These are phyloP conservation scores for Eimeria sp. DNA, from an alignment of 169 alveolate species.

Conservation along the genomic window DNA sequence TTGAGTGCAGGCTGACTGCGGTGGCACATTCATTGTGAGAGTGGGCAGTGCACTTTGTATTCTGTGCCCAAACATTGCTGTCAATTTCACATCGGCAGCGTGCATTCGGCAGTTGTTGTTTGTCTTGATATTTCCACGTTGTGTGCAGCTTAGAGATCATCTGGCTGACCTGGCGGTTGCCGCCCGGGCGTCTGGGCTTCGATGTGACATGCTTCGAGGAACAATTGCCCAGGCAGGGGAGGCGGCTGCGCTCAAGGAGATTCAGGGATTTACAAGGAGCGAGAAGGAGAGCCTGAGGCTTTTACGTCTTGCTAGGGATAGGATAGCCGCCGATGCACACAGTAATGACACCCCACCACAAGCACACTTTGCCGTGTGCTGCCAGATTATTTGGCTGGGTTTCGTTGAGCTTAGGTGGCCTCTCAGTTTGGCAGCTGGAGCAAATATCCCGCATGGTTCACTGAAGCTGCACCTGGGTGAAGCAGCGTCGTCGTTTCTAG, in stretches of 20 bases:
- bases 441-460: neutral
- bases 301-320: slow-evolving; percentile 85
- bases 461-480: neutral
- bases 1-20: neutral
- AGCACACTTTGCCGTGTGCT: neutral
- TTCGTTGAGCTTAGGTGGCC: neutral
- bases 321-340: slow-evolving; percentile 88
- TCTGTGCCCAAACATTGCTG: neutral
- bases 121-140: neutral
- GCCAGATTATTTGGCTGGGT: neutral
- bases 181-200: slow-evolving; percentile 76
- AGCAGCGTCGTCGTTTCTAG: neutral
- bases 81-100: neutral
- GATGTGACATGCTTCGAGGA: slow-evolving; percentile 80
- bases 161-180: slow-evolving; percentile 79
- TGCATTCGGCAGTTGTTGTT: neutral
- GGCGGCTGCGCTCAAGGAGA: slow-evolving; percentile 77
- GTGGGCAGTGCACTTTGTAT: neutral
- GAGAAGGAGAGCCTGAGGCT: slow-evolving; percentile 87
- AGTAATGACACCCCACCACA: slow-evolving; percentile 40
- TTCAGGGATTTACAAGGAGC: slow-evolving; percentile 82
- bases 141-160: slow-evolving; percentile 82
- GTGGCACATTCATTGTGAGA: neutral
- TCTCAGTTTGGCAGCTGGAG: neutral
- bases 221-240: slow-evolving; percentile 79